These are phyloP conservation scores for Eimeria praecox DNA, from an alignment of 169 alveolate genomes.

Conservation along the genomic window DNA sequence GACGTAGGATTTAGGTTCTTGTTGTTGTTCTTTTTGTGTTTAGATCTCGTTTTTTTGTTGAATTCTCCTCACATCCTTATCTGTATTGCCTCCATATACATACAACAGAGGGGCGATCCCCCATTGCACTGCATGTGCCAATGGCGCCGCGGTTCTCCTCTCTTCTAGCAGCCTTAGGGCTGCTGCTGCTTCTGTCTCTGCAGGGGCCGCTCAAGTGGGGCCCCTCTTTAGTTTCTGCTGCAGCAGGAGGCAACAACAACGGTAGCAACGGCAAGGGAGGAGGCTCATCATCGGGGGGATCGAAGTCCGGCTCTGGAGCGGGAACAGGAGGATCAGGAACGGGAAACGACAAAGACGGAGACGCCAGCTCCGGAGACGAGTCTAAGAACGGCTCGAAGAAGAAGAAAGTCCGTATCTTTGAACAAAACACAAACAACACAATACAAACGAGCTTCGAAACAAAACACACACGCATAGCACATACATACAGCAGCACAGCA, in stretches of 20 bases:
- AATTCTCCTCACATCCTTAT: not conserved
- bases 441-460: not conserved
- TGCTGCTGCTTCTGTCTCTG: not conserved
- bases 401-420: not conserved
- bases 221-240: not conserved
- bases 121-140: not conserved
- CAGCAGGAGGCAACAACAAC: not conserved
- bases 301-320: conserved; percentile 2
- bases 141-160: not conserved
- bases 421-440: not conserved
- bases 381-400: not conserved
- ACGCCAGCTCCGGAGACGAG: not conserved
- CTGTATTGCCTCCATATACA: not conserved
- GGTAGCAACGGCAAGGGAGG: not conserved
- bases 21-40: not conserved
- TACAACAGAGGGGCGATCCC: not conserved
- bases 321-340: not conserved
- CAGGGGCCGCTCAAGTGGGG: not conserved
- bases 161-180: not conserved
- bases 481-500: no score
- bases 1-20: not conserved
- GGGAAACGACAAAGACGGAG: not conserved
- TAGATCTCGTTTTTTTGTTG: no score
- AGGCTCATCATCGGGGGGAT: not conserved
- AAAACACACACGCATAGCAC: no score